Evolutionary conservation across 1,284 basidiomycete species (phyloP), one percentile per base, ranked within the genome.

Genomic region (Pseudomicrostroma phylloplanum): DNA sequence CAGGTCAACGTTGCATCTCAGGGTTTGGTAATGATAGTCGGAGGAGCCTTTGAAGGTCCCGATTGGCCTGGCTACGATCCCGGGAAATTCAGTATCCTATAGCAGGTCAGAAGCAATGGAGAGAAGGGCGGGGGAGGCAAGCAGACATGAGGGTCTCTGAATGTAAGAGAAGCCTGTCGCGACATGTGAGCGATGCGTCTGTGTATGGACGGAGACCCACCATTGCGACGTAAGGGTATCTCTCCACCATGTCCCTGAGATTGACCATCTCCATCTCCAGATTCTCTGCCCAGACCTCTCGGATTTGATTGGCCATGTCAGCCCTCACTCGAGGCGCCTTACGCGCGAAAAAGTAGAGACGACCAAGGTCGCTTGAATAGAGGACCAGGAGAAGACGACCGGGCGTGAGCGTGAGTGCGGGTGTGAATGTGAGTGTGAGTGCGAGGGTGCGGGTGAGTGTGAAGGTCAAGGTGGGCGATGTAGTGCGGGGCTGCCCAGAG

Each of bases 1-100:
- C 60, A 98, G 84, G 84, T 99, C 94, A 75, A 98, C 96, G 80
- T 99, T 99, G 60, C 78, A 80, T 67, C 94, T 87, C 88, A 99
- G 92, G 4, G 96, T 98, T 81, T 99, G 94, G 81, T 96, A 99
- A 81, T 98, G 94, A 78, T 97, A 97, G 81, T 99, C 94, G 17
- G 92, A 92, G 12, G 91, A 92, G 0, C 92, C 94, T 80, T 92
- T 92, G 84, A 96, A 98, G 43, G 87, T 85, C 13, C 94, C 94
- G 78, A 98, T 96, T 13, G 96, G 94, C 19, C 96, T 86, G 9
- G 94, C 96, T 49, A 99, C 94, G 56, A 97, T 94, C 9, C 96
- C 96, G 30, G 94, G 94, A 79, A 98, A 98, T 81, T 98, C 96
- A 66, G 96, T 97, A 80, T 98, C 94, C 64, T 70, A 36, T 36